A percentile compares a stretch with the other conserved stretches of the same genome.
phyloP scores from a whole-genome alignment of 2,329 filamentous ascomycete genomes.

The Penicillium sp. region DNA sequence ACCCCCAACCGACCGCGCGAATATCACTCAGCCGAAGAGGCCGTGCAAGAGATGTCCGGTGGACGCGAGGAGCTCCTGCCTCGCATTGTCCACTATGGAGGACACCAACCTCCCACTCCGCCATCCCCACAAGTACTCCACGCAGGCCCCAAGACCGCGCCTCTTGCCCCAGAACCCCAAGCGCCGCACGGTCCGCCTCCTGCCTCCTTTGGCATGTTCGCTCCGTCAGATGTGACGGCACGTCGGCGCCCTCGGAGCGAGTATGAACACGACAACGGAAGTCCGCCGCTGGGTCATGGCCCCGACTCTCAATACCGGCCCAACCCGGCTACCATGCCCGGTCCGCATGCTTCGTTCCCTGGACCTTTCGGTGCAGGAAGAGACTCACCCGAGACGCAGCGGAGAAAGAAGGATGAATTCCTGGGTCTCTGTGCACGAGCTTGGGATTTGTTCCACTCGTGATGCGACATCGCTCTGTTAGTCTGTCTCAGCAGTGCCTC shows the following conservation, averaged over 20 bases:
- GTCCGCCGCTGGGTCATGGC: slow-evolving; percentile 77
- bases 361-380: slow-evolving; percentile 78
- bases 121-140: slow-evolving; percentile 62
- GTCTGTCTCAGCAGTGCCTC: not conserved
- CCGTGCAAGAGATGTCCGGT: slow-evolving; percentile 82
- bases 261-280: slow-evolving; percentile 85
- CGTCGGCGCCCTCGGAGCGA: slow-evolving; percentile 81
- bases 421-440: slow-evolving; percentile 80
- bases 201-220: slow-evolving; percentile 46
- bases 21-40: slow-evolving; percentile 94
- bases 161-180: slow-evolving; percentile 45
- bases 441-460: slow-evolving; percentile 97
- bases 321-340: slow-evolving; percentile 36
- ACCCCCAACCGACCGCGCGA: slow-evolving; percentile 69
- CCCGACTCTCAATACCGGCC: slow-evolving; percentile 51
- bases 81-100: slow-evolving; percentile 91
- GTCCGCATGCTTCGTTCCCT: slow-evolving; percentile 44
- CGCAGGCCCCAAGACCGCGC: slow-evolving; percentile 31
- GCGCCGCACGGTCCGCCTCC: slow-evolving; percentile 66
- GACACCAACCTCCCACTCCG: slow-evolving; percentile 88
- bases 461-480: slow-evolving; percentile 29
- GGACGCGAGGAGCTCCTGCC: slow-evolving; percentile 91
- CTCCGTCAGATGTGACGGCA: slow-evolving; percentile 31
- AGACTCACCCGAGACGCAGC: slow-evolving; percentile 78
- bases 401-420: slow-evolving; percentile 90